A percentile compares a stretch with the other conserved stretches of the same genome.
Conservation (phyloP, 2,329 filamentous ascomycete species). For the Botrytis porri region DNA sequence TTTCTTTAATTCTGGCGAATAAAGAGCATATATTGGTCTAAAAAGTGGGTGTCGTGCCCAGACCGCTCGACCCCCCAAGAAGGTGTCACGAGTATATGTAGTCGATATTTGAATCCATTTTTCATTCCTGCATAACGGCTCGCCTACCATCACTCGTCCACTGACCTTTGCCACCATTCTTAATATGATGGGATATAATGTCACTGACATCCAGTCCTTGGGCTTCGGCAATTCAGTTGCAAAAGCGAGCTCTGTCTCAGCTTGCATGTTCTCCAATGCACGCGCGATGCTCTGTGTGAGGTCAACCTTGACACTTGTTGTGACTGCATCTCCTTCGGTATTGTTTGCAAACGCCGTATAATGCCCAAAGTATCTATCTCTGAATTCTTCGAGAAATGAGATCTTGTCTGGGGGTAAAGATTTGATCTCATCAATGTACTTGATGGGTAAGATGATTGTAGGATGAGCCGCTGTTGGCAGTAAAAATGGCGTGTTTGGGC, state of each 20-base stretch:
- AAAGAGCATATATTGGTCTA: constrained; percentile 9
- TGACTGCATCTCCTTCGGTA: constrained; percentile 6
- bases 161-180: constrained; percentile 42
- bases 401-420: constrained; percentile 12
- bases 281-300: constrained; percentile 31
- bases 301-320: constrained; percentile 27
- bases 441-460: constrained; percentile 11
- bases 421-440: constrained; percentile 16
- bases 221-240: constrained; percentile 25
- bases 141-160: constrained; percentile 36
- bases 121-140: constrained; percentile 30
- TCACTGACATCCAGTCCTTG: constrained; percentile 35
- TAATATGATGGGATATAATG: constrained; percentile 38
- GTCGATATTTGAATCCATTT: constrained; percentile 31
- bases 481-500: not conserved
- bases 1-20: constrained; percentile 10
- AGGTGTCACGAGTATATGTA: constrained; percentile 24
- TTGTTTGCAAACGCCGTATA: constrained; percentile 13
- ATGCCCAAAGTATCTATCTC: constrained; percentile 15
- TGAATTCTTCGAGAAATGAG: constrained; percentile 10
- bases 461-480: constrained; percentile 9
- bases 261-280: constrained; percentile 28
- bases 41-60: constrained; percentile 13
- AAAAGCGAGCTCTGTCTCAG: constrained; percentile 29
- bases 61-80: constrained; percentile 1